phyloP scores from a whole-genome alignment of 805 yeast species.

The Ogataea degrootiae region DNA sequence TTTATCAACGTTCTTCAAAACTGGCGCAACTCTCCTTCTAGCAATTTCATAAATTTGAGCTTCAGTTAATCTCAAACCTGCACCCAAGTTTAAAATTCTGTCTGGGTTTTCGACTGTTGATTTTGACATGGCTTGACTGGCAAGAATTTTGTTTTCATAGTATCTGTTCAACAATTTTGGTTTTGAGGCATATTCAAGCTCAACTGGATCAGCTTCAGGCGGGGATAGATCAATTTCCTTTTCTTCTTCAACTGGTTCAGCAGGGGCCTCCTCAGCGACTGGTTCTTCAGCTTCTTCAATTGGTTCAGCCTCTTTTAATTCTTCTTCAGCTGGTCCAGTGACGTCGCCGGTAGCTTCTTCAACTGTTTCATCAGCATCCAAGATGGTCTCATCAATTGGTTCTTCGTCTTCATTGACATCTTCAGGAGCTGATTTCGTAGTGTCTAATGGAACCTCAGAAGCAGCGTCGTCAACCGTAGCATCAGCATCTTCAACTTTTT shows the following conservation, averaged over 20 bases:
- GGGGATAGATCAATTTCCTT: constrained; percentile 23
- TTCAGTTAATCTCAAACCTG: constrained; percentile 50
- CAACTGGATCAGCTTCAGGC: constrained; percentile 33
- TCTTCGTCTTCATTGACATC: constrained; percentile 16
- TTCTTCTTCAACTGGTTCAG: constrained; percentile 13
- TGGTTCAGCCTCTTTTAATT: constrained; percentile 6
- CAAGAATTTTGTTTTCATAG: constrained; percentile 44
- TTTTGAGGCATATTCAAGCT: constrained; percentile 37
- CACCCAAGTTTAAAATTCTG: constrained; percentile 46
- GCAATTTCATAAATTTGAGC: constrained; percentile 53
- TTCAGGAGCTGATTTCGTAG: constrained; percentile 5
- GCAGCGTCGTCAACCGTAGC: constrained; percentile 7
- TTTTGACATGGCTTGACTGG: constrained; percentile 41
- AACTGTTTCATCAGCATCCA: constrained; percentile 8
- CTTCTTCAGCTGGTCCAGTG: constrained; percentile 8
- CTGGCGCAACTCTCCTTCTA: constrained; percentile 50
- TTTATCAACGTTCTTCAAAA: constrained; percentile 45
- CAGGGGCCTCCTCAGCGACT: constrained; percentile 6
- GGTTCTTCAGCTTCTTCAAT: constrained; percentile 8
- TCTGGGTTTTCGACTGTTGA: constrained; percentile 43
- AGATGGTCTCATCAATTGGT: constrained; percentile 5
- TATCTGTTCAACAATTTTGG: constrained; percentile 46
- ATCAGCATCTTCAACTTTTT: constrained; percentile 3
- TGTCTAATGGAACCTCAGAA: constrained; percentile 12
- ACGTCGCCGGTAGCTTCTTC: constrained; percentile 12